Percentiles rank a stretch among this genome's conserved stretches.
Evolutionary conservation across 352 stramenopile species (phyloP).

Genomic region (Globisporangium solare): DNA sequence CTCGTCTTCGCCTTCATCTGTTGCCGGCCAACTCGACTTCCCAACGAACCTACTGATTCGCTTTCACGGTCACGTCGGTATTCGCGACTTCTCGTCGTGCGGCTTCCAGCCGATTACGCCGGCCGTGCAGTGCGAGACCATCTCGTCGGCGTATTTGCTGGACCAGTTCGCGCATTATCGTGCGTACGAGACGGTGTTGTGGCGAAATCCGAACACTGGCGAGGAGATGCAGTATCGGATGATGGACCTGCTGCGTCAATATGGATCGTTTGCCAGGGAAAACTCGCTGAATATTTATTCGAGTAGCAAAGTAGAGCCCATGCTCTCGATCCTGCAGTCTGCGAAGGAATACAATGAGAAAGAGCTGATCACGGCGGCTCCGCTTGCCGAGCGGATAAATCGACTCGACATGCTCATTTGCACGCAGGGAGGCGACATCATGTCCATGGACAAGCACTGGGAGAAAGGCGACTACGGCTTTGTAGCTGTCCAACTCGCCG

Average conservation of each 20-base stretch:
- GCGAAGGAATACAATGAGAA: slow-evolving; percentile 6
- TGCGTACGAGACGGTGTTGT: slow-evolving; percentile 12
- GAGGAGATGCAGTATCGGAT: slow-evolving; percentile 11
- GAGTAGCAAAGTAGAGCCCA: slow-evolving; percentile 1
- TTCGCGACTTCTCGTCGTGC: slow-evolving; percentile 34
- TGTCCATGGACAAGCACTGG: slow-evolving; percentile 22
- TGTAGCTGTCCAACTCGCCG: slow-evolving; percentile 26
- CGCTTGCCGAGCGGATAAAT: slow-evolving; percentile 15
- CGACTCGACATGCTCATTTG: slow-evolving; percentile 31
- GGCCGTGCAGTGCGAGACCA: slow-evolving; percentile 30
- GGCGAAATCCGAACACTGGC: slow-evolving; percentile 9
- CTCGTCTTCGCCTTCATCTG: slow-evolving; percentile 3
- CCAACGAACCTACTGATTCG: slow-evolving; percentile 42
- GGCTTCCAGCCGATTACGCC: slow-evolving; percentile 41
- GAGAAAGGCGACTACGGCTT: slow-evolving; percentile 30
- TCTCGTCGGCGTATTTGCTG: slow-evolving; percentile 11
- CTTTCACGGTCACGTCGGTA: slow-evolving; percentile 28
- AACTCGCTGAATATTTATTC: slow-evolving; percentile 15
- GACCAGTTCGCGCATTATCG: slow-evolving; percentile 12
- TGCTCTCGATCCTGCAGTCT: slow-evolving; percentile 7
- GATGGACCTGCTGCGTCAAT: slow-evolving; percentile 9
- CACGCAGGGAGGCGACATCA: slow-evolving; percentile 13
- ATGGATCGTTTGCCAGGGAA: slow-evolving; percentile 11
- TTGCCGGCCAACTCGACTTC: slow-evolving; percentile 18
- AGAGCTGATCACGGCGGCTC: slow-evolving; percentile 1